Evolutionary conservation across 768 basidiomycete species (phyloP).

Genomic region (Russula ochroleuca): DNA sequence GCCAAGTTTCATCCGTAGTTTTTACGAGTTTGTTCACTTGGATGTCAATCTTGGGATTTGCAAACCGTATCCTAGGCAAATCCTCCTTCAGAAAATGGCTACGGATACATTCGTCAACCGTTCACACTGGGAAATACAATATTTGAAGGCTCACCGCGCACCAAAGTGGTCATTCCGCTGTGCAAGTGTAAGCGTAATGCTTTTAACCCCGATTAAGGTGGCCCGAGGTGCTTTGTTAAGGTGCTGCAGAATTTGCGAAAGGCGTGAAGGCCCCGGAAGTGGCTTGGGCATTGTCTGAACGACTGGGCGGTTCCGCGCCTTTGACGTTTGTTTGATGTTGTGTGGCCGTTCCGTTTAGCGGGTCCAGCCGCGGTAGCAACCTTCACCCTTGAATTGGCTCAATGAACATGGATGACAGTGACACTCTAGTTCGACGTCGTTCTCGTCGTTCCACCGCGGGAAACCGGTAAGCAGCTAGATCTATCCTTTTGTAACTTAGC

Average conservation of each 20-base stretch:
- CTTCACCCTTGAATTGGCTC: too few relatives aligned
- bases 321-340: constrained; percentile 3
- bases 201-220: constrained; percentile 44
- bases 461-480: constrained; percentile 49
- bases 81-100: constrained; percentile 79
- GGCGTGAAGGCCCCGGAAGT: constrained; percentile 48
- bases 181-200: constrained; percentile 54
- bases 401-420: constrained; percentile 33
- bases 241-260: constrained; percentile 49
- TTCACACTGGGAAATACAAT: not conserved
- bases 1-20: constrained; percentile 51
- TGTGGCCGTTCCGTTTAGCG: not conserved
- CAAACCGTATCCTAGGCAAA: constrained; percentile 73
- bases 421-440: constrained; percentile 54
- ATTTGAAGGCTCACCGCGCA: constrained; percentile 49
- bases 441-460: constrained; percentile 72
- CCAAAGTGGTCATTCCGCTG: constrained; percentile 68
- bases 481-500: not conserved
- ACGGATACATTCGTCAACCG: constrained; percentile 1
- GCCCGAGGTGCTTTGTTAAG: constrained; percentile 53
- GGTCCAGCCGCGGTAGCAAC: too few relatives aligned
- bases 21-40: constrained; percentile 54
- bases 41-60: constrained; percentile 64
- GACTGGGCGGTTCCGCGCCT: not conserved
- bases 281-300: constrained; percentile 12